These are phyloP conservation scores for Pistacia vera DNA, from an alignment of 345 rosid species.

Conservation along the genomic window DNA sequence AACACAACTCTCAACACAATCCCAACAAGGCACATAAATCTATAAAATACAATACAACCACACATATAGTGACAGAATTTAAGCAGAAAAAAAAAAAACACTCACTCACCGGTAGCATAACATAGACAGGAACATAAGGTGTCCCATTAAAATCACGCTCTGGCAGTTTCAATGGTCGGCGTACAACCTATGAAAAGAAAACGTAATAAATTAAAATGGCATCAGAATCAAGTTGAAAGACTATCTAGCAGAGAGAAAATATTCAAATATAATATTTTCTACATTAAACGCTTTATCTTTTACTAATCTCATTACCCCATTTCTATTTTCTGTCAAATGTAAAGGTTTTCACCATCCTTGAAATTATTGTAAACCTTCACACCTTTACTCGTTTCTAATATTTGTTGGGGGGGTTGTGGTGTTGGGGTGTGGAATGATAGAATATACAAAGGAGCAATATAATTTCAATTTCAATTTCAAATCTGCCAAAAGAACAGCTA, in stretches of 20 bases:
- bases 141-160: conserved; percentile 91
- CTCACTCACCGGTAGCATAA: conserved; percentile 85
- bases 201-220: neutral
- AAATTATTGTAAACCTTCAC: no score
- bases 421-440: no score
- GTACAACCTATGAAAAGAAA: conserved; percentile 31
- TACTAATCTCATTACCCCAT: no score
- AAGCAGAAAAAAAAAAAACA: neutral
- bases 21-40: neutral
- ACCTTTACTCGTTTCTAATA: no score
- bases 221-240: neutral
- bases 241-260: neutral
- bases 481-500: neutral
- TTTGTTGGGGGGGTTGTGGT: no score
- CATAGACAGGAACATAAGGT: conserved; percentile 79
- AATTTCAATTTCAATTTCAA: neutral
- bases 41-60: neutral
- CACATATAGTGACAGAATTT: neutral
- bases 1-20: neutral
- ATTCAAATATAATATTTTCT: no score
- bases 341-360: no score
- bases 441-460: neutral
- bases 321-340: no score
- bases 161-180: conserved; percentile 23
- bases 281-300: no score